phyloP scores from a whole-genome alignment of 768 basidiomycete species.

The Pluteus cervinus region DNA sequence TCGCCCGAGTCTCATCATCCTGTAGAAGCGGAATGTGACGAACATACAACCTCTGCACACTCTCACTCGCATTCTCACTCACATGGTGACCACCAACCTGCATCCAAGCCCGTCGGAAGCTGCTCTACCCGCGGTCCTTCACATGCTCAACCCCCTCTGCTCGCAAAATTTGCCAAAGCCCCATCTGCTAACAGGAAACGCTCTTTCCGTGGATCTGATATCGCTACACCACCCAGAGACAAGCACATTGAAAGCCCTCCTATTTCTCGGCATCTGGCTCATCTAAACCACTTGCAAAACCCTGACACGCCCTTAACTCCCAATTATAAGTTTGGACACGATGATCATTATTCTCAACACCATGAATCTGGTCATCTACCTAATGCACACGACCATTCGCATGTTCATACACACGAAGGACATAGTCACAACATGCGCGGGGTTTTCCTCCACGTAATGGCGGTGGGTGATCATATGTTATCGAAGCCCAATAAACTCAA shows the following conservation, averaged over 20 bases:
- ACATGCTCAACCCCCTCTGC: constrained; percentile 15
- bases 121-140: no score
- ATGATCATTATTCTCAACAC: constrained; percentile 43
- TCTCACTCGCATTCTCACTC: constrained; percentile 19
- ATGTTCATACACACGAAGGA: constrained; percentile 60
- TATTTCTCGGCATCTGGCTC: constrained; percentile 13
- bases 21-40: constrained; percentile 10
- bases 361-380: constrained; percentile 35
- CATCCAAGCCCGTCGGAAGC: no score
- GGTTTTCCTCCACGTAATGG: constrained; percentile 96
- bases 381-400: constrained; percentile 44
- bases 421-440: constrained; percentile 99
- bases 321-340: constrained; percentile 47
- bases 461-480: constrained; percentile 42
- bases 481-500: neutral
- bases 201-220: no score
- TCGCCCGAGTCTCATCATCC: no score
- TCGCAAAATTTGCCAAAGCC: no score
- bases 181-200: no score
- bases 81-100: constrained; percentile 11
- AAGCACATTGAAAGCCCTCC: no score
- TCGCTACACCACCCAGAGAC: no score
- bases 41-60: constrained; percentile 18
- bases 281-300: constrained; percentile 15
- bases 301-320: constrained; percentile 58